Conservation (phyloP, 1,284 basidiomycete genomes). For the Cryptococcus sp. region DNA sequence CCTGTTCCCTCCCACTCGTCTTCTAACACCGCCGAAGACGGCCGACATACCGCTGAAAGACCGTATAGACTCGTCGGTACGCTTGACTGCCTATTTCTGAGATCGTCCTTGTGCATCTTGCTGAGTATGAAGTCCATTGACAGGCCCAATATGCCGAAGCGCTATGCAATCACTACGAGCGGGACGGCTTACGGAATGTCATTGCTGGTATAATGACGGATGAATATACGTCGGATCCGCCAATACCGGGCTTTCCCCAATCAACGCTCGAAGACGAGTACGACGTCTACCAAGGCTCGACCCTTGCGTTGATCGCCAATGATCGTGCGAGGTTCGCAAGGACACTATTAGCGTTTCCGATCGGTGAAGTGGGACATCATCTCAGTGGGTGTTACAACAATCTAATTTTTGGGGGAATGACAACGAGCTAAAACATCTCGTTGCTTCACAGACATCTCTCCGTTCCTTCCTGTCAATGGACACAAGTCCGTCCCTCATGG, state of each 20-base stretch:
- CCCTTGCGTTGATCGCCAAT: conserved; percentile 21
- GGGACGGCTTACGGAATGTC: conserved; percentile 16
- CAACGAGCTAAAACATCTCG: neutral
- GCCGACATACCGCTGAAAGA: no score
- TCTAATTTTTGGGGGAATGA: neutral
- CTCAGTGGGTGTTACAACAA: conserved; percentile 27
- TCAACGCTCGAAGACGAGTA: conserved; percentile 7
- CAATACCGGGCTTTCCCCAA: conserved; percentile 11
- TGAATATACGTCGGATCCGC: conserved; percentile 2
- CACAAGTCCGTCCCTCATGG: conserved; percentile 4
- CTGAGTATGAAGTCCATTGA: neutral
- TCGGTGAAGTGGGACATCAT: conserved; percentile 34
- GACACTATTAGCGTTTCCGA: conserved; percentile 29
- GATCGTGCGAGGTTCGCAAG: conserved; percentile 19
- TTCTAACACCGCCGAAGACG: neutral
- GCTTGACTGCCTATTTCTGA: neutral
- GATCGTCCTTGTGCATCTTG: conserved; percentile 2
- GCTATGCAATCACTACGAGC: conserved; percentile 17
- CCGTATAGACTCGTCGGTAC: neutral
- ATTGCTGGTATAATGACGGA: conserved; percentile 11
- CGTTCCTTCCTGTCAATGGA: conserved; percentile 24
- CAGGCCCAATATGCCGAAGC: conserved; percentile 20
- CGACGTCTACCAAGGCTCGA: conserved; percentile 22
- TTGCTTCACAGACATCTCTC: conserved; percentile 29
- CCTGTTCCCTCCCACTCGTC: neutral